Base-by-base conservation (phyloP, 805 yeast genomes). In the Metschnikowia cerradonensis region DNA sequence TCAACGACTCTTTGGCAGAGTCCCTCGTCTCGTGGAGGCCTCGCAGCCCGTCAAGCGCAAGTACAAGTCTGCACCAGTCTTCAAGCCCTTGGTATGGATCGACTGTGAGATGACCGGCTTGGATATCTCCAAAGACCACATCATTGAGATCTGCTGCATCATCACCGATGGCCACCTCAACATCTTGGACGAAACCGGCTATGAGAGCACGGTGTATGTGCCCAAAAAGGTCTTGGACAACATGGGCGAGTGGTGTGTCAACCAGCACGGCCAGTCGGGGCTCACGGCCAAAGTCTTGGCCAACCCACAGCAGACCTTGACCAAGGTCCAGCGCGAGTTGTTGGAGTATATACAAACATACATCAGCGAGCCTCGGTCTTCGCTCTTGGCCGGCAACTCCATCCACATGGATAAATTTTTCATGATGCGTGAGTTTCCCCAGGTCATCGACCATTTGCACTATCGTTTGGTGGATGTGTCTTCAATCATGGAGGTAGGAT, bases 51-150 rank as follows among this genome's bases (percentile, higher is more conserved):
- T 45, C 15, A 52, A 51, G 36, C 45, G 57, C 14, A 52, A 50
- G 35, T 45, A 42, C 41, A 49, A 52, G 35, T 32, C 52, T 26
- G 44, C 43, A 7, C 26, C 58, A 41, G 59, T 54, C 30, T 49
- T 39, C 52, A 64, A 66, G 49, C 77, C 77, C 1, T 74, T 92
- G 17, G 95, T 94, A 3, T 94, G 99, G 99, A 78, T 94, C 15
- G 99, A 94, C 70, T 94, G 98, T 68, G 99, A 94, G 66, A 94
- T 94, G 99, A 94, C 99, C 0, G 99, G 99, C 0, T 71, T 94
- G 37, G 86, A 92, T 59, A 82, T 84, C n/a, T 75, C 77, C n/a
- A 58, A 61, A 35, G 98, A 94, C 65, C 82, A 79, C 51, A 91
- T 94, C 59, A 88, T 94, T 52, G 99, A 94, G 67, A 84, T 94